Percentiles rank a stretch among this genome's conserved stretches.
Evolutionary conservation across 2,329 filamentous ascomycete genomes (phyloP).

Genomic region (Diaporthe ampelina): DNA sequence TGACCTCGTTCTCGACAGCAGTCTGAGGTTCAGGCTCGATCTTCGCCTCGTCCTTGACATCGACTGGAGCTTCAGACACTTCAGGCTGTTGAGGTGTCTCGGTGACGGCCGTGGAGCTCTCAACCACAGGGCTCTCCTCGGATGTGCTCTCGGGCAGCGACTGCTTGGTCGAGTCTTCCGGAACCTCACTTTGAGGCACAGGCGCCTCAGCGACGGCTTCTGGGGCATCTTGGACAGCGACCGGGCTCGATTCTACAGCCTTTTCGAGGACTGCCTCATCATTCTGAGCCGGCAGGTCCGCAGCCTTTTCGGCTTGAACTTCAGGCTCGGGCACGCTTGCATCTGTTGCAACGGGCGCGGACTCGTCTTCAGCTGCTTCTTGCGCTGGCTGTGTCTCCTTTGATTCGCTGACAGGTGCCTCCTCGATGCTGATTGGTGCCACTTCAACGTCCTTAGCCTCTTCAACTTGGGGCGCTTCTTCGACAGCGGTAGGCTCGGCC

Average conservation of each 20-base stretch:
- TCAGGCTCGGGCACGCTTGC: neutral
- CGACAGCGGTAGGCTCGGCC: neutral
- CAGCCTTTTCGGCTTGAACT: neutral
- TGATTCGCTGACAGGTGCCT: neutral
- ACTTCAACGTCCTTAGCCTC: neutral
- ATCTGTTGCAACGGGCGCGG: neutral
- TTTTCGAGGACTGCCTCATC: slow-evolving; percentile 34
- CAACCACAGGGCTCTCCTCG: neutral
- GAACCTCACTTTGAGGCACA: neutral
- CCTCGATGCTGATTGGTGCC: neutral
- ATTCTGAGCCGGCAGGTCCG: neutral
- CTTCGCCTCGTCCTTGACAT: slow-evolving; percentile 9
- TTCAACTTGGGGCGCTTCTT: neutral
- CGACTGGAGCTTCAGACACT: slow-evolving; percentile 17
- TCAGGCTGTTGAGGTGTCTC: slow-evolving; percentile 32
- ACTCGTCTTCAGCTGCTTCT: slow-evolving; percentile 33
- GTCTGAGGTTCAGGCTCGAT: too few species aligned
- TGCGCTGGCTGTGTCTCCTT: neutral
- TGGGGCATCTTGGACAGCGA: slow-evolving; percentile 26
- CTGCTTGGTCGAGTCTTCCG: neutral
- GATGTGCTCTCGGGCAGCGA: neutral
- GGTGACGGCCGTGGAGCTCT: slow-evolving; percentile 26
- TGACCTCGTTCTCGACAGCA: slow-evolving; percentile 4
- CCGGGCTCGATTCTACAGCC: slow-evolving; percentile 29
- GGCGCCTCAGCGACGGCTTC: neutral